phyloP scores from a whole-genome alignment of 164 flowering plant genomes.

The Paratinospora sagittata region DNA sequence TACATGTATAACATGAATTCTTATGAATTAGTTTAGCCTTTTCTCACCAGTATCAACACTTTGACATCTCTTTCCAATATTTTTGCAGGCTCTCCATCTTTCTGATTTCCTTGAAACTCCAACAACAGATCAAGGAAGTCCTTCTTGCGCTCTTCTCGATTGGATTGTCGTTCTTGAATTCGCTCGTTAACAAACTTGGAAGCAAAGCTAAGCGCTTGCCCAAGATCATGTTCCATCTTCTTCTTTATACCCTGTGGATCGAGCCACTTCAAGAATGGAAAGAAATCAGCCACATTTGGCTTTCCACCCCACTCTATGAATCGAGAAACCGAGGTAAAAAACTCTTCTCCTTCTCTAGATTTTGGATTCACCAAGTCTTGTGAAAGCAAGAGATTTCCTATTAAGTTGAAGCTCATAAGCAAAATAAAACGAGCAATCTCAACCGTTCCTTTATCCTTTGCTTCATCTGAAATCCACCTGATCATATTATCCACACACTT shows the following conservation, averaged over 20 bases:
- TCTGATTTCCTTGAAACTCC: constrained; percentile 16
- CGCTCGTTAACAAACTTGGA: constrained; percentile 12
- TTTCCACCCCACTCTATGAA: constrained; percentile 10
- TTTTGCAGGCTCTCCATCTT: constrained; percentile 10
- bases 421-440: constrained; percentile 12
- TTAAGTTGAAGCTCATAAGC: constrained; percentile 19
- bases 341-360: constrained; percentile 16
- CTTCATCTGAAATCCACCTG: constrained; percentile 13
- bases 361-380: constrained; percentile 10
- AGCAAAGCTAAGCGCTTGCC: constrained; percentile 23
- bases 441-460: not conserved
- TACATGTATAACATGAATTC: not conserved
- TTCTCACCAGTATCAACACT: constrained; percentile 13
- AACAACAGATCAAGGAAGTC: constrained; percentile 55
- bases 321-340: constrained; percentile 11
- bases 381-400: constrained; percentile 18
- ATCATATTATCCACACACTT: constrained; percentile 8
- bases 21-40: not conserved
- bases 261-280: constrained; percentile 13
- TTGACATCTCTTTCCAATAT: constrained; percentile 6
- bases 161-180: not conserved
- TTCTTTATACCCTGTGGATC: constrained; percentile 16
- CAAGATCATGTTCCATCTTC: constrained; percentile 18
- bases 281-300: constrained; percentile 18
- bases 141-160: not conserved